Evolutionary conservation across 768 basidiomycete genomes (phyloP).

Genomic region (Pulveroboletus sp.): DNA sequence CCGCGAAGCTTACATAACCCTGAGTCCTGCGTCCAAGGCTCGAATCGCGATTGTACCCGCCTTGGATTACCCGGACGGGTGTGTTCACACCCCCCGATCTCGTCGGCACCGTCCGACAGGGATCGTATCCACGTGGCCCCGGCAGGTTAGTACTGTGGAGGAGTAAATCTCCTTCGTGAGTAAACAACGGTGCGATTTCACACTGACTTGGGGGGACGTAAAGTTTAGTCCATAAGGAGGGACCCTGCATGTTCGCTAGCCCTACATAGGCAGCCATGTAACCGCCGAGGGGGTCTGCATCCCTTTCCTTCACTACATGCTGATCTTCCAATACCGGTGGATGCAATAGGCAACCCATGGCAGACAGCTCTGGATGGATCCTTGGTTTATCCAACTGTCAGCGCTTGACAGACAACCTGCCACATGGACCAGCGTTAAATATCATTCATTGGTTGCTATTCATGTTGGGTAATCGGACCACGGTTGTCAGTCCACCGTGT

Average conservation of each 20-base stretch:
- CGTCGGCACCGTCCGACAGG: slow-evolving; percentile 10
- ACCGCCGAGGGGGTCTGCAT: no score
- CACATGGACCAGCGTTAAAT: slow-evolving; percentile 2
- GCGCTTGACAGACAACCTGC: not conserved
- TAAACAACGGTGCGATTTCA: no score
- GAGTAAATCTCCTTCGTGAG: no score
- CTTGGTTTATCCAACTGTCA: not conserved
- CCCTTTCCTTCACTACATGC: no score
- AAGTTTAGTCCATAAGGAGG: no score
- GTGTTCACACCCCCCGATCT: slow-evolving; percentile 15
- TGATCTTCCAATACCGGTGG: no score
- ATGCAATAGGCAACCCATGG: no score
- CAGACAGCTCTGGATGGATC: no score
- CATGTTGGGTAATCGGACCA: not conserved
- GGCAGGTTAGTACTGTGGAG: no score
- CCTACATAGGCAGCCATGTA: no score
- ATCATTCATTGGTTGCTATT: slow-evolving; percentile 5
- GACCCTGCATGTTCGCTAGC: no score
- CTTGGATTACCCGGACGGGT: not conserved
- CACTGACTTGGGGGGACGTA: no score
- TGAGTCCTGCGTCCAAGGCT: slow-evolving; percentile 6
- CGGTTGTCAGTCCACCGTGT: slow-evolving; percentile 9
- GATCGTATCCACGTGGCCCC: slow-evolving; percentile 8
- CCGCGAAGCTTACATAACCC: slow-evolving; percentile 26
- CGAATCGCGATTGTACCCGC: not conserved